These are phyloP conservation scores for Arachis stenosperma DNA, from an alignment of 306 rosid species.

Conservation along the genomic window DNA sequence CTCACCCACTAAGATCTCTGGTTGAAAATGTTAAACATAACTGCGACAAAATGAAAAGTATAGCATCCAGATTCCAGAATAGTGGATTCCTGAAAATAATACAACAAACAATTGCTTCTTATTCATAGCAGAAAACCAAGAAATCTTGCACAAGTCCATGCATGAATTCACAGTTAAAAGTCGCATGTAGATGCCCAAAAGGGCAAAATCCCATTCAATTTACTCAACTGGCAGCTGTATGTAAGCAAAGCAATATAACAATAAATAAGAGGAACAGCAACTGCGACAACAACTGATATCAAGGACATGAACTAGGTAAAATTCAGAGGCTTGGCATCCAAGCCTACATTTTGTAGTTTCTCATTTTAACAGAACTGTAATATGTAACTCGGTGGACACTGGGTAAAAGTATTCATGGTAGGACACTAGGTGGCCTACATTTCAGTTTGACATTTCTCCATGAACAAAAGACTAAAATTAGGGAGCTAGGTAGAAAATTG, in stretches of 20 bases:
- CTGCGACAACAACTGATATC: background rate
- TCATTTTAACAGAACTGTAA: background rate
- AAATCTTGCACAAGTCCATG: conserved; percentile 1
- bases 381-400: background rate
- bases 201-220: conserved; percentile 13
- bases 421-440: too few relatives aligned
- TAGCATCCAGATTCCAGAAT: conserved; percentile 19
- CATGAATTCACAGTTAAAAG: conserved; percentile 1
- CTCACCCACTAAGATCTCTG: conserved; percentile 32
- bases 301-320: conserved; percentile 1
- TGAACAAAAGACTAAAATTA: background rate
- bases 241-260: conserved; percentile 23
- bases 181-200: background rate
- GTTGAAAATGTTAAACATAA: conserved; percentile 26
- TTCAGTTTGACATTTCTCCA: background rate
- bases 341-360: too few relatives aligned
- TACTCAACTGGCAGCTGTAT: conserved; percentile 5
- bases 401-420: too few relatives aligned
- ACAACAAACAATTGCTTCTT: conserved; percentile 5
- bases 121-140: conserved; percentile 3
- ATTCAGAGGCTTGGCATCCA: conserved; percentile 4
- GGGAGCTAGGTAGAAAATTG: background rate
- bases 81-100: conserved; percentile 5
- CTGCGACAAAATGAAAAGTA: conserved; percentile 21
- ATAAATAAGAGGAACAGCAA: background rate